Evolutionary conservation across 2,329 filamentous ascomycete species (phyloP).

Genomic region (Hymenoscyphus infarciens): DNA sequence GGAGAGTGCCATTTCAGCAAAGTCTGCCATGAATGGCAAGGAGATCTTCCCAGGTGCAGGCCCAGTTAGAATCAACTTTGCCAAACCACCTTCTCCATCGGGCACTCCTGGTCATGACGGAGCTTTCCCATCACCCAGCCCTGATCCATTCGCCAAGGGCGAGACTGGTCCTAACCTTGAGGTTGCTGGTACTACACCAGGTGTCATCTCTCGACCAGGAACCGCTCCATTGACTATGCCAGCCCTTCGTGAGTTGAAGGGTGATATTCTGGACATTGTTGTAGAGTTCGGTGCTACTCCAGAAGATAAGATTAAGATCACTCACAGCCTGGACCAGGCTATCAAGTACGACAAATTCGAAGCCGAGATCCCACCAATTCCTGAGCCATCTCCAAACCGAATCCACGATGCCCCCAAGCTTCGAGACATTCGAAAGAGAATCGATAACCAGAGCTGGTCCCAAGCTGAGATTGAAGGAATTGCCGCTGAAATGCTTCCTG

Average conservation of each 20-base stretch:
- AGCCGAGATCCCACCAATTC: conserved; percentile 83
- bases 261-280: conserved; percentile 81
- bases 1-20: conserved; percentile 87
- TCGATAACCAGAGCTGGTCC: conserved; percentile 89
- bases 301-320: conserved; percentile 72
- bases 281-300: conserved; percentile 81
- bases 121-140: conserved; percentile 84
- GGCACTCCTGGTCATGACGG: conserved; percentile 87
- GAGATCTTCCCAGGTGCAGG: conserved; percentile 98
- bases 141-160: conserved; percentile 69
- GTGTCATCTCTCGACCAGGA: conserved; percentile 40
- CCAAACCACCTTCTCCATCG: conserved; percentile 87
- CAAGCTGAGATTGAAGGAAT: conserved; percentile 88
- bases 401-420: conserved; percentile 92
- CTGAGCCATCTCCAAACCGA: conserved; percentile 82
- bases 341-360: conserved; percentile 70
- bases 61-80: conserved; percentile 92
- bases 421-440: conserved; percentile 92
- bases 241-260: conserved; percentile 71
- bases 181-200: conserved; percentile 38
- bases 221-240: conserved; percentile 62
- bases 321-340: conserved; percentile 68
- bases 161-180: conserved; percentile 44
- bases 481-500: conserved; percentile 89
- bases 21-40: conserved; percentile 85